phyloP scores from a whole-genome alignment of 2,329 filamentous ascomycete species.

The Colletotrichum sp. region DNA sequence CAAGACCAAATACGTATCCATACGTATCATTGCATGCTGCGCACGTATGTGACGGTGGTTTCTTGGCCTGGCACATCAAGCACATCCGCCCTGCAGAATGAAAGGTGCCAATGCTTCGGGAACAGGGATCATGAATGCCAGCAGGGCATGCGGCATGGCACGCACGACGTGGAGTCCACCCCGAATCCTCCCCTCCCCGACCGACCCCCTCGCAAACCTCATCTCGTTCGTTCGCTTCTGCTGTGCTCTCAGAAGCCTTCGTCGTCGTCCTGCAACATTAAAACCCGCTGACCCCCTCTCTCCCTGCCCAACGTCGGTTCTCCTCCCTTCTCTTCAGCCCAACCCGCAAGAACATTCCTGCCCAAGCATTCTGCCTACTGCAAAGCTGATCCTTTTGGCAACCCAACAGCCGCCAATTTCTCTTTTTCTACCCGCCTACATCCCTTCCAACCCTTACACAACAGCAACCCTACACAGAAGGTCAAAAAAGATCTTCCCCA shows the following conservation, averaged over 20 bases:
- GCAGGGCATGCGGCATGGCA: conserved; percentile 5
- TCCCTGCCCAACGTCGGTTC: conserved; percentile 38
- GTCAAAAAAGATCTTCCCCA: conserved; percentile 20
- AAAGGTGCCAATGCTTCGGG: conserved; percentile 10
- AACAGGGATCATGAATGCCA: conserved; percentile 13
- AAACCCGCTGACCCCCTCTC: conserved; percentile 44
- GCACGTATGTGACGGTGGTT: neutral
- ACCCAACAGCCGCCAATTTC: conserved; percentile 17
- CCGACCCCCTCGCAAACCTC: conserved; percentile 8
- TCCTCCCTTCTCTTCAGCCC: conserved; percentile 40
- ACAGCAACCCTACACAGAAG: conserved; percentile 14
- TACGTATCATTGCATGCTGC: neutral
- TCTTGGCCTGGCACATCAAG: conserved; percentile 8
- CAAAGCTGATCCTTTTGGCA: conserved; percentile 21
- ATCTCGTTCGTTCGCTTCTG: conserved; percentile 18
- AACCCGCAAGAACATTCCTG: conserved; percentile 29
- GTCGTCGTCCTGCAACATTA: conserved; percentile 32
- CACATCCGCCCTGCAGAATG: conserved; percentile 3
- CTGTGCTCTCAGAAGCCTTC: neutral
- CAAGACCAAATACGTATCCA: neutral
- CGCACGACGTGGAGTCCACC: conserved; percentile 14
- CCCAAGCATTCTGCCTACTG: conserved; percentile 28
- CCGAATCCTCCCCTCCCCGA: conserved; percentile 12
- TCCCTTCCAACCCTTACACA: conserved; percentile 19
- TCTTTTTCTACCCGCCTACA: conserved; percentile 20